phyloP scores from a whole-genome alignment of 1,139 yeast species.

The Hansenula anomala region DNA sequence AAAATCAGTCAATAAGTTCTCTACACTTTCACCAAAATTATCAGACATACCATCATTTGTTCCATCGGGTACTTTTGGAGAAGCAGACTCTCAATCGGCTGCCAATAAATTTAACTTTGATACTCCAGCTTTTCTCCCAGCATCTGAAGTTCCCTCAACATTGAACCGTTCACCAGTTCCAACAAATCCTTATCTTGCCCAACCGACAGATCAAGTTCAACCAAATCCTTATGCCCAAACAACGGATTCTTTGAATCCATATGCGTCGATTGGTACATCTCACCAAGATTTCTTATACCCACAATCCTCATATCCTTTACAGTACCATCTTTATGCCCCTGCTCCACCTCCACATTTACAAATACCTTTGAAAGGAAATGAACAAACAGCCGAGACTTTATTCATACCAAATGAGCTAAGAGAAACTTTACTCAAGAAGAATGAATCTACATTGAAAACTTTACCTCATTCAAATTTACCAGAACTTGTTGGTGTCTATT shows the following conservation, averaged over 20 bases:
- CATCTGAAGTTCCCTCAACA: slow-evolving; percentile 4
- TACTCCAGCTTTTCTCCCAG: slow-evolving; percentile 31
- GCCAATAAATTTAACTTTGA: slow-evolving; percentile 28
- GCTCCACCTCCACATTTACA: slow-evolving; percentile 72
- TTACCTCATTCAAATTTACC: slow-evolving; percentile 63
- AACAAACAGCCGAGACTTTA: slow-evolving; percentile 61
- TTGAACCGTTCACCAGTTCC: slow-evolving; percentile 5
- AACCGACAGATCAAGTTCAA: background rate
- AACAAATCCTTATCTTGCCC: slow-evolving; percentile 7
- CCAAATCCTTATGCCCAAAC: background rate
- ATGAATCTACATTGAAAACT: slow-evolving; percentile 76
- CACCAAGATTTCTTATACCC: slow-evolving; percentile 6
- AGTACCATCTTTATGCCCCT: slow-evolving; percentile 89
- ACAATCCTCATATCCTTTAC: slow-evolving; percentile 51
- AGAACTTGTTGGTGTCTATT: slow-evolving; percentile 74
- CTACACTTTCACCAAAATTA: slow-evolving; percentile 49
- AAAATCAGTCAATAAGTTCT: slow-evolving; percentile 32
- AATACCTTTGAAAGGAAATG: slow-evolving; percentile 59
- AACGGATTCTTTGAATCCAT: background rate
- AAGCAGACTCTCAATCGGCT: background rate
- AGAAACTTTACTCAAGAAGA: slow-evolving; percentile 64
- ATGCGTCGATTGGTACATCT: slow-evolving; percentile 15
- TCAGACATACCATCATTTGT: slow-evolving; percentile 52
- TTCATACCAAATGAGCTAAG: slow-evolving; percentile 73
- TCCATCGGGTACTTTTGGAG: slow-evolving; percentile 28